Evolutionary conservation across 2,329 filamentous ascomycete genomes (phyloP), one percentile per base, ranked within the genome.

Genomic region (Microsporum audouinii): DNA sequence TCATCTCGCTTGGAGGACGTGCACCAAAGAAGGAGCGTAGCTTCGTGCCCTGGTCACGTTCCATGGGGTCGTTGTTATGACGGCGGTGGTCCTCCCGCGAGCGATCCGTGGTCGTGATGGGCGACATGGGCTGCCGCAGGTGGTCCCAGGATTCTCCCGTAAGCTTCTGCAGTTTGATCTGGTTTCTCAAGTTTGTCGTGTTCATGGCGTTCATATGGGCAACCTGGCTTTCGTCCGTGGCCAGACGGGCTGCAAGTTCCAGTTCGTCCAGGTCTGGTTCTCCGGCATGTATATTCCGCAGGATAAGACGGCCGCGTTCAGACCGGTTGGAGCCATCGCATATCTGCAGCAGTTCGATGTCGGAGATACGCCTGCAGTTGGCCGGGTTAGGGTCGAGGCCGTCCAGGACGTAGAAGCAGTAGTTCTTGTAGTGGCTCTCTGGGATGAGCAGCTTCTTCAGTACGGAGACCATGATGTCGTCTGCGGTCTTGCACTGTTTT

Each of bases 341-440:
- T 60, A 97, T 89, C 63, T 89, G 86, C 81, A 94, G 88, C 8
- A 99, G 78, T 72, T 99, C 94, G 3, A 85, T 86, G 69, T 99
- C 94, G 38, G 87, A 86, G 43, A 97, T 80, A 57, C 89, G 85
- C 63, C 91, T 86, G 72, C 89, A 95, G 70, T 91, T 85, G 57
- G 82, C 83, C 34, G 90, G 87, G 66, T 94, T 87, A 1, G 91
- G 86, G 56, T 96, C 90, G 43, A 90, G 79, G 58, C 91, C 92
- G 66, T 89, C 87, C 62, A 97, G 80, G 0, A 96, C 87, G 79
- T 94, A 97, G 77, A 99, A 97, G 77, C 91, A 96, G 76, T 96
- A 97, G 70, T 95, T 96, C 68, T 91, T 85, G 71, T 94, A 88
- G 69, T 96, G 91, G 64, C 92, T 89, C 70, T 96, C 91, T 27